Base-by-base conservation (phyloP, 306 rosid species). In the Crotalaria pallida region DNA sequence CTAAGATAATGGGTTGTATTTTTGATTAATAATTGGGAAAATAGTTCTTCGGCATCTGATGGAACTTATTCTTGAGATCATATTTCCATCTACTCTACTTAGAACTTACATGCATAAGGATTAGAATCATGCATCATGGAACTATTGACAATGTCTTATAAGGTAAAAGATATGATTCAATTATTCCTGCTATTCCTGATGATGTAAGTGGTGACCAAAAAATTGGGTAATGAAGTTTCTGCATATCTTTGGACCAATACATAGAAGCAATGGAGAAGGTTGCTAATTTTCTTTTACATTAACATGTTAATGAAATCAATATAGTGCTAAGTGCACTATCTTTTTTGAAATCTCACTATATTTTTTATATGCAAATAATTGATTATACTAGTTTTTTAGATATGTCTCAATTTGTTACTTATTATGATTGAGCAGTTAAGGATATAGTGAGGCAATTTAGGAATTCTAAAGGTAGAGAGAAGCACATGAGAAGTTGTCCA, bases 251-350 rank as follows among this genome's bases (percentile, higher is more conserved):
- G 79, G 95, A 90, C 24, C 90, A 88, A 67, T 91, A 94, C 78
- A 43, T 90, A 38, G 99, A 90, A 63, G 84, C 95, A 38, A 94
- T 94, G 99, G 99, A 94, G 79, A 90, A 94, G 99, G 97, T 93
- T 79, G 47, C 6, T 61, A 36, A n/a, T 36, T 15, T 5, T 48
- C 29, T 74, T 57, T 27, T 62, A 72, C 45, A 58, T 55, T 38
- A 72, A 24, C 41, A 31, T 26, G 55, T 58, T 69, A 34, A 21
- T 44, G 27, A 33, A 44, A 71, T 71, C 61, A 45, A 67, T 44
- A 24, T 38, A 22, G 17, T 38, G 43, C 51, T 24, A 45, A 22
- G 17, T 45, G 43, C 47, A 16, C 40, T 16, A 55, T 10, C 5
- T 50, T 60, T 11, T 33, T 68, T 48, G 12, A 13, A 44, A 58